These are phyloP conservation scores for Ogataea dorogensis DNA, from an alignment of 805 yeast species.

Conservation along the genomic window DNA sequence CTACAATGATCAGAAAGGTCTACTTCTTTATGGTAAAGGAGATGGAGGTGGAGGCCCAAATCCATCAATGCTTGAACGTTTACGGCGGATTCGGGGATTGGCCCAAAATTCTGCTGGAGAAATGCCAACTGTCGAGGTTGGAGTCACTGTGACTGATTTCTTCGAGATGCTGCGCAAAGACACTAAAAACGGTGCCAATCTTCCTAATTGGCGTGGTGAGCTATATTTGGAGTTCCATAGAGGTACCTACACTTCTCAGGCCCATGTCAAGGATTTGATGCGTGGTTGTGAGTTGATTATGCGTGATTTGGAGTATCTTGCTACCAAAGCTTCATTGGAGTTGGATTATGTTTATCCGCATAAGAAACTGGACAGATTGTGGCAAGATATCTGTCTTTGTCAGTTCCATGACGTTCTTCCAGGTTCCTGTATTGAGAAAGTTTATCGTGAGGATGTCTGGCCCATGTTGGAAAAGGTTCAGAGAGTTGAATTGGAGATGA, in stretches of 20 bases:
- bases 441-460: constrained; percentile 82
- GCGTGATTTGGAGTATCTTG: constrained; percentile 83
- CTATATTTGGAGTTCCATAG: constrained; percentile 92
- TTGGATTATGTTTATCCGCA: constrained; percentile 68
- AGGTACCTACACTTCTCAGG: constrained; percentile 96
- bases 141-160: constrained; percentile 76
- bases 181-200: constrained; percentile 61
- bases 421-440: constrained; percentile 93
- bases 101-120: constrained; percentile 71
- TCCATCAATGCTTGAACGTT: constrained; percentile 87
- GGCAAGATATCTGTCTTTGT: constrained; percentile 88
- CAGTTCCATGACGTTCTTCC: constrained; percentile 99
- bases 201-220: constrained; percentile 93
- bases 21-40: constrained; percentile 87
- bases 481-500: constrained; percentile 50
- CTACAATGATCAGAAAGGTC: constrained; percentile 75
- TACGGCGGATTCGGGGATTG: constrained; percentile 87
- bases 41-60: constrained; percentile 99
- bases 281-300: constrained; percentile 71
- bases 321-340: constrained; percentile 68
- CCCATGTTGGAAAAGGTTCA: constrained; percentile 68
- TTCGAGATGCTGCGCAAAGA: constrained; percentile 61
- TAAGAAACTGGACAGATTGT: constrained; percentile 60
- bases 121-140: constrained; percentile 79
- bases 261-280: constrained; percentile 77